phyloP scores from a whole-genome alignment of 2,329 filamentous ascomycete genomes.

The Monosporascus sp. region DNA sequence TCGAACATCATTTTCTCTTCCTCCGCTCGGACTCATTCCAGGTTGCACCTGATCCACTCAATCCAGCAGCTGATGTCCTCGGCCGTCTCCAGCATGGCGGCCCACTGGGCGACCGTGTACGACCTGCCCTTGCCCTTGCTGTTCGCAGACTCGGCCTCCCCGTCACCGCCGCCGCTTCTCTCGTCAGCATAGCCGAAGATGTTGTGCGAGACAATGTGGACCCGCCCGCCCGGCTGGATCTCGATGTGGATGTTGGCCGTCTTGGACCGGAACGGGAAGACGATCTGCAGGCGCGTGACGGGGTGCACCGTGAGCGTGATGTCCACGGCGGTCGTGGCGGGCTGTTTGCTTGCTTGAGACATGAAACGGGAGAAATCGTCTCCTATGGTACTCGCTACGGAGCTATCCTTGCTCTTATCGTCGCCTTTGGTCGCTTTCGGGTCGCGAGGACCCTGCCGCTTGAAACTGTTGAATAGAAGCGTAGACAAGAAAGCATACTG shows the following conservation, averaged over 20 bases:
- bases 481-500: constrained; percentile 70
- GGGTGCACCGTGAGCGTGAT: constrained; percentile 49
- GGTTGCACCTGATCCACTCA: constrained; percentile 20
- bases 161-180: neutral
- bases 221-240: constrained; percentile 53
- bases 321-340: constrained; percentile 32
- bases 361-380: constrained; percentile 19
- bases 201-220: constrained; percentile 56
- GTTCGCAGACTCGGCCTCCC: neutral
- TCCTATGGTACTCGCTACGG: constrained; percentile 13
- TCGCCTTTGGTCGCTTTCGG: constrained; percentile 15
- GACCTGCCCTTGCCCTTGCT: constrained; percentile 1
- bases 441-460: constrained; percentile 23
- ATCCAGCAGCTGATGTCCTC: constrained; percentile 25
- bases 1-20: too few relatives aligned
- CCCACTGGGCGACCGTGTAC: constrained; percentile 12
- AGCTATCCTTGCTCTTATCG: constrained; percentile 11
- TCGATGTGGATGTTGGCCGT: constrained; percentile 53
- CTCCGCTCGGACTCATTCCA: constrained; percentile 13
- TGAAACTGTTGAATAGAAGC: constrained; percentile 59
- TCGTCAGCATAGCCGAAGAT: constrained; percentile 26
- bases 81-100: constrained; percentile 17
- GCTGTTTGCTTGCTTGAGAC: neutral
- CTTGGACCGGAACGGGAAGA: constrained; percentile 45
- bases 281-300: constrained; percentile 43